Base-by-base conservation (phyloP, 2,329 filamentous ascomycete species). In the Ophiostoma sp. region DNA sequence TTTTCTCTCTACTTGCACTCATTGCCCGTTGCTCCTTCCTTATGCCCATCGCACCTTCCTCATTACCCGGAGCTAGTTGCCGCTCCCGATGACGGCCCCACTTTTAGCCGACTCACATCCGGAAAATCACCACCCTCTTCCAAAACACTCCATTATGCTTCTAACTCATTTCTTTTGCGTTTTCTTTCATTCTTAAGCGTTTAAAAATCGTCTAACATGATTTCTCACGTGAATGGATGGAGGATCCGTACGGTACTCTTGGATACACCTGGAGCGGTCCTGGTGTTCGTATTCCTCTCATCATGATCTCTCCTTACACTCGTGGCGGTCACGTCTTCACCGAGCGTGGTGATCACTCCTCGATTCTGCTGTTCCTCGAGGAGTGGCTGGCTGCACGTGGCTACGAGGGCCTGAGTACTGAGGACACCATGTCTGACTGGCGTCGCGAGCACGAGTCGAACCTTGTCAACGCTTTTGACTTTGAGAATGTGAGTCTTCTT, bases 221-320 rank as follows among this genome's bases (percentile, higher is more conserved):
- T 2, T 33, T 61, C 55, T 12, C 12, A 19, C 22, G 86, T 2
- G 86, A 88, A 76, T 88, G 87, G 86, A 80, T 82, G 7, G 81
- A 87, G 78, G 80, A 83, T 45, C 82, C 83, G 0, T 81, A 84
- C 50, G 75, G 77, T 25, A 73, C 81, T 3, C 83, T 84, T 39
- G 84, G 84, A 48, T 76, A 79, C 70, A 81, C 79, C 1, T 81
- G 78, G 69, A 76, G 79, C 7, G 79, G 79, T 2, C 80, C 80
- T n/a, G 81, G 81, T 36, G 84, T 87, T 77, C 85, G 87, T 8
- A 80, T 88, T 1, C 87, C 87, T 0, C 86, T 88, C 74, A 85
- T 86, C 75, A 87, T 88, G 78, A 82, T 88, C 72, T 88, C 87
- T 0, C 87, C 87, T 0, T 88, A 85, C 83, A 88, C 86, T 0